These are phyloP conservation scores for Haplographium delicatum DNA, from an alignment of 495 filamentous ascomycete species.

Conservation along the genomic window DNA sequence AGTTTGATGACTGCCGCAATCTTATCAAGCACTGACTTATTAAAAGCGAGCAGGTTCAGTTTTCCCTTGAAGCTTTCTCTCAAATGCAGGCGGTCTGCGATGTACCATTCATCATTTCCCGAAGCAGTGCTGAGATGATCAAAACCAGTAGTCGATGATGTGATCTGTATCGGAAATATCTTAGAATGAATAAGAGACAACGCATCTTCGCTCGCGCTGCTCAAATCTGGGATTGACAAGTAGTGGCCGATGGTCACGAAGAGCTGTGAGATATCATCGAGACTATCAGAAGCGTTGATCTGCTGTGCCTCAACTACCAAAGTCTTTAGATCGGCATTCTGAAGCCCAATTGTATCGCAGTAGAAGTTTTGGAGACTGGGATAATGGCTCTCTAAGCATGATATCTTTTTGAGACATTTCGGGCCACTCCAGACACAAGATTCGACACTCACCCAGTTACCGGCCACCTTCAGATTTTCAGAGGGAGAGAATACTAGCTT, in stretches of 20 bases:
- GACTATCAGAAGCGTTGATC: not conserved
- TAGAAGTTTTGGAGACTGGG: not conserved
- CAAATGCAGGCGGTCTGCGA: not conserved
- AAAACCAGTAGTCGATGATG: not conserved
- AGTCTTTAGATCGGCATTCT: not conserved
- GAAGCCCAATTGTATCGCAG: not conserved
- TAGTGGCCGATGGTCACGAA: not conserved
- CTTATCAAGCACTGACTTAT: not conserved
- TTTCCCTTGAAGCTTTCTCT: not conserved
- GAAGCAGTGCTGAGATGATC: not conserved
- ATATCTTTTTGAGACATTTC: not conserved
- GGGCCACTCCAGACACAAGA: not conserved
- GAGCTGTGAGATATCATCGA: not conserved
- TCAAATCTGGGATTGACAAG: not conserved
- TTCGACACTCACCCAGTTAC: not conserved
- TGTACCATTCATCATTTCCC: not conserved
- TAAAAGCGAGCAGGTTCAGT: conserved; percentile 1
- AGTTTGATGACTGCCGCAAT: not conserved
- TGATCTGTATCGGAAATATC: not conserved
- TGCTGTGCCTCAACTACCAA: not conserved
- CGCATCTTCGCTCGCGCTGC: not conserved
- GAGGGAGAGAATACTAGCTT: not conserved
- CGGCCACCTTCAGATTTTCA: not conserved
- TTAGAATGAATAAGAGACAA: not conserved
- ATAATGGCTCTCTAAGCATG: not conserved